Evolutionary conservation across 2,329 filamentous ascomycete species (phyloP).

Genomic region (Microsporum ferrugineum): DNA sequence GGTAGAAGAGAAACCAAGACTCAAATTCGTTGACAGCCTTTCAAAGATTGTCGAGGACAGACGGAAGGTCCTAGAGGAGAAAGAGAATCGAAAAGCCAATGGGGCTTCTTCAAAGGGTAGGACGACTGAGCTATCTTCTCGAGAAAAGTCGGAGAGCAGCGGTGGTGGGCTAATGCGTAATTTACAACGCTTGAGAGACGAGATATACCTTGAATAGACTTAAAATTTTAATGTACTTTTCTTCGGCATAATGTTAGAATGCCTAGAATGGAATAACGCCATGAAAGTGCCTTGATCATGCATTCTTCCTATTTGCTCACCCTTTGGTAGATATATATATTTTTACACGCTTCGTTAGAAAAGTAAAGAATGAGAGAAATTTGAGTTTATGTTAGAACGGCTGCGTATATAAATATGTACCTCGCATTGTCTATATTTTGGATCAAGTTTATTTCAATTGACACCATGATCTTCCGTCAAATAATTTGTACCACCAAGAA

Average conservation of each 20-base stretch:
- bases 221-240: background rate
- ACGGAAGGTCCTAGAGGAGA: constrained; percentile 37
- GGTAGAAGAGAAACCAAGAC: constrained; percentile 77
- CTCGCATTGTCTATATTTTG: too few relatives aligned
- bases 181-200: constrained; percentile 42
- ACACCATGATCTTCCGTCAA: too few relatives aligned
- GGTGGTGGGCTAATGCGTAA: constrained; percentile 43
- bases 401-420: too few relatives aligned
- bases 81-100: constrained; percentile 11
- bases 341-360: too few relatives aligned
- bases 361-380: too few relatives aligned
- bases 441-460: too few relatives aligned
- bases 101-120: constrained; percentile 14
- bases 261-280: too few relatives aligned
- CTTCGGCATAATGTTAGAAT: background rate
- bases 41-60: constrained; percentile 72
- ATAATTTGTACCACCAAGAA: too few relatives aligned
- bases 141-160: constrained; percentile 25
- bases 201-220: constrained; percentile 41
- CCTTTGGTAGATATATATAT: too few relatives aligned
- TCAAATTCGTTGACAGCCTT: constrained; percentile 69
- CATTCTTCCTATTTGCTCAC: too few relatives aligned
- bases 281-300: too few relatives aligned
- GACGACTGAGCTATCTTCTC: constrained; percentile 15
- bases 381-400: too few relatives aligned